A percentile compares a stretch with the other conserved stretches of the same genome.
phyloP scores from a whole-genome alignment of 2,329 filamentous ascomycete species.

The Arachnomyces sp. region DNA sequence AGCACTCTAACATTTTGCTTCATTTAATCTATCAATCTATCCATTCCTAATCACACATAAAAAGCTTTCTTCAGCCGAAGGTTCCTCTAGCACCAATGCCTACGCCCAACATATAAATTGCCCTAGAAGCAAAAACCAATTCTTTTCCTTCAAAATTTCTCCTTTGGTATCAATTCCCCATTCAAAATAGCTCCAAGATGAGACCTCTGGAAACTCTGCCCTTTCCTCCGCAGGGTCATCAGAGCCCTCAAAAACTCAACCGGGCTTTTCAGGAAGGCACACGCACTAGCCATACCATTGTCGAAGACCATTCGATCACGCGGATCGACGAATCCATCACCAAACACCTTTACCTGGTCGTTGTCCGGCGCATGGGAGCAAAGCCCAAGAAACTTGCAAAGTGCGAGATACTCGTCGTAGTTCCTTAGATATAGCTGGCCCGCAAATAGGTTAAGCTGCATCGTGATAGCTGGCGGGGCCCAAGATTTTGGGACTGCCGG shows the following conservation, averaged over 20 bases:
- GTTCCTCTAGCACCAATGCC: too few relatives aligned
- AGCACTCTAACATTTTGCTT: too few relatives aligned
- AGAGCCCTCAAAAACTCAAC: slow-evolving; percentile 1
- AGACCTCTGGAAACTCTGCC: slow-evolving; percentile 4
- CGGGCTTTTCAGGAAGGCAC: slow-evolving; percentile 2
- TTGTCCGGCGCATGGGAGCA: not conserved
- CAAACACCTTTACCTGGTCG: not conserved
- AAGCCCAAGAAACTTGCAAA: slow-evolving; percentile 13
- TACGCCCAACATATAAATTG: too few relatives aligned
- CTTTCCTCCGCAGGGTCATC: slow-evolving; percentile 3
- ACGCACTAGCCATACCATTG: not conserved
- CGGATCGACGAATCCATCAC: slow-evolving; percentile 5
- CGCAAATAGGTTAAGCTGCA: slow-evolving; percentile 55
- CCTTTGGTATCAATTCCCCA: not conserved
- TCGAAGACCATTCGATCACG: not conserved
- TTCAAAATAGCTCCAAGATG: slow-evolving; percentile 6
- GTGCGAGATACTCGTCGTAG: slow-evolving; percentile 43
- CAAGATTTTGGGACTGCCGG: slow-evolving; percentile 21
- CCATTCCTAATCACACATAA: too few relatives aligned
- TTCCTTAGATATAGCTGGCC: slow-evolving; percentile 56
- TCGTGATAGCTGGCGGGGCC: slow-evolving; percentile 16
- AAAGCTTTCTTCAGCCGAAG: too few relatives aligned
- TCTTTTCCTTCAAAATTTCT: slow-evolving; percentile 1
- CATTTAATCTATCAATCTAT: too few relatives aligned
- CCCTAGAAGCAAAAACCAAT: not conserved